A percentile compares a stretch with the other conserved stretches of the same genome.
Evolutionary conservation across 106 monocot species (phyloP).

Genomic region (Dioscorea zingiberensis): DNA sequence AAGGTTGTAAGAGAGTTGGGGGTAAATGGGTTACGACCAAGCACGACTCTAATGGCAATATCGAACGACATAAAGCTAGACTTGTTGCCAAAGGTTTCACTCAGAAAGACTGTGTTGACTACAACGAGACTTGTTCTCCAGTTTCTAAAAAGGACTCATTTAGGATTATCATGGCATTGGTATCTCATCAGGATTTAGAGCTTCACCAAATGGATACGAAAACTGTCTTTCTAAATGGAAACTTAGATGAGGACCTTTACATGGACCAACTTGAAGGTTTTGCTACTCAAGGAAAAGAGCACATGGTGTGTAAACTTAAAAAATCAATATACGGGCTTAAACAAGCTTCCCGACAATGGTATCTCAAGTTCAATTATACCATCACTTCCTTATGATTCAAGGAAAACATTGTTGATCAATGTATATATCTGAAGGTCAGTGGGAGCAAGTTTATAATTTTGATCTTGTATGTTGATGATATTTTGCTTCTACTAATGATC

Average conservation of each 20-base stretch:
- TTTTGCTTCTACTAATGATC: not conserved
- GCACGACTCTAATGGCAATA: not conserved
- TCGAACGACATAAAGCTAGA: not conserved
- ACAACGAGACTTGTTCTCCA: not conserved
- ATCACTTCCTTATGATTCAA: not conserved
- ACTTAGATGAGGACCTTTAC: not conserved
- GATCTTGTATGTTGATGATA: not conserved
- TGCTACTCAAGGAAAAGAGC: not conserved
- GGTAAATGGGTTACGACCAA: not conserved
- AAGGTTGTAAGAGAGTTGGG: not conserved
- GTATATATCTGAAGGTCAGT: not conserved
- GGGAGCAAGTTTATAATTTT: conserved; percentile 1
- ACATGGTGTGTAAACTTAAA: not conserved
- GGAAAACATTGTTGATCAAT: not conserved
- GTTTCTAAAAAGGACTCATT: not conserved
- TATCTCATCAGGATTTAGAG: not conserved
- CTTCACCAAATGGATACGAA: conserved; percentile 1
- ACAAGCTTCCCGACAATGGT: not conserved
- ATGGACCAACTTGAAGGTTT: not conserved
- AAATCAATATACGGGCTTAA: conserved; percentile 3
- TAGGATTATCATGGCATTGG: not conserved
- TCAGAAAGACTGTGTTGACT: not conserved
- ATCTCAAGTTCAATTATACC: not conserved
- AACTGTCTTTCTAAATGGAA: not conserved
- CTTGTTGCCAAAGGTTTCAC: not conserved